phyloP scores from a whole-genome alignment of 1,284 basidiomycete genomes.

The Ganoderma sp. region DNA sequence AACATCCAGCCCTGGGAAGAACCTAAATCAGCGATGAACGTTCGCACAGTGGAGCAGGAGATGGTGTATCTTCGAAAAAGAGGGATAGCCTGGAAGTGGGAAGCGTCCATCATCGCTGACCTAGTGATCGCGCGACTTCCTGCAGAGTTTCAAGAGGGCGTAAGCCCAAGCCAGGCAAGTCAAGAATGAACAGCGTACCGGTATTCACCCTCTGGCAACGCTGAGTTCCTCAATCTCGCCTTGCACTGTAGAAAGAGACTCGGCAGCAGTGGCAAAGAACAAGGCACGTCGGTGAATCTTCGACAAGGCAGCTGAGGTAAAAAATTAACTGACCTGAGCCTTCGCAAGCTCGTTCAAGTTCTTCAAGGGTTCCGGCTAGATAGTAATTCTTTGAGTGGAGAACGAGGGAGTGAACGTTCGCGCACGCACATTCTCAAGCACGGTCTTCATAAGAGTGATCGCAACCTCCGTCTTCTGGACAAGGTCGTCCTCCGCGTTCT shows the following conservation, averaged over 20 bases:
- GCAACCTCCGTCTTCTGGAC: slow-evolving; percentile 98
- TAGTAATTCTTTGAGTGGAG: not conserved
- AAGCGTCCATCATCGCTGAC: slow-evolving; percentile 11
- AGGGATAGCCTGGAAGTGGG: not conserved
- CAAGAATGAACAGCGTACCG: slow-evolving; percentile 53
- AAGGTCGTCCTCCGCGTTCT: slow-evolving; percentile 95
- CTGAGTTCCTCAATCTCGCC: slow-evolving; percentile 91
- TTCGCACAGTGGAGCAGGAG: too few relatives aligned
- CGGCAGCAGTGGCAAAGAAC: slow-evolving; percentile 86
- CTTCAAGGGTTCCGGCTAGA: slow-evolving; percentile 92
- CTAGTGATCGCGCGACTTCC: slow-evolving; percentile 86
- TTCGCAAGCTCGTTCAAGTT: slow-evolving; percentile 92
- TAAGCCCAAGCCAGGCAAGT: slow-evolving; percentile 5
- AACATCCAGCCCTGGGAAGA: too few relatives aligned
- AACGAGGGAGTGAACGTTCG: slow-evolving; percentile 1
- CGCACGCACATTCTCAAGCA: slow-evolving; percentile 86
- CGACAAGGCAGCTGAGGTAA: not conserved
- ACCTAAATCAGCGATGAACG: too few relatives aligned
- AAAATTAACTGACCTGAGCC: slow-evolving; percentile 61
- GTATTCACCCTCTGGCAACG: slow-evolving; percentile 91
- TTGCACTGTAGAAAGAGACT: slow-evolving; percentile 82
- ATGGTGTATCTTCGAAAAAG: too few relatives aligned
- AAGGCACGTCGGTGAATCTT: slow-evolving; percentile 38
- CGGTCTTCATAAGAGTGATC: slow-evolving; percentile 97
- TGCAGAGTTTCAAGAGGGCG: slow-evolving; percentile 37